Base-by-base conservation (phyloP, 2,329 filamentous ascomycete species). In the Nigrospora osmanthi region DNA sequence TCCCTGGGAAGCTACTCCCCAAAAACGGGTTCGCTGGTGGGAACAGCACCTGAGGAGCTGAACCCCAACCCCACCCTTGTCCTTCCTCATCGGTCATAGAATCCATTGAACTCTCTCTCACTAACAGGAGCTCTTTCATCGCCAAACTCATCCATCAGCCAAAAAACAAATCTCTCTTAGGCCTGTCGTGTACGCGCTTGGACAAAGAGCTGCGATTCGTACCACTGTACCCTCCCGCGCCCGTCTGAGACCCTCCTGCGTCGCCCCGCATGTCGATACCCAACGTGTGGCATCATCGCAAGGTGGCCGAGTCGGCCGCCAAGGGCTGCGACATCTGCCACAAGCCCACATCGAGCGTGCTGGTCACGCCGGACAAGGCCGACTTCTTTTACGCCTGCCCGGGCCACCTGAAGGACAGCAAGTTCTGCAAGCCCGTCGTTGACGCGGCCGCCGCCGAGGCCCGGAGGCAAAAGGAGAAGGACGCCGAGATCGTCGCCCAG, bases 301-400 rank as follows among this genome's bases (percentile, higher is more conserved):
- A 82, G 54, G 91, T 97, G 33, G 89, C 89, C 12, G 89, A 95
- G 30, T 78, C 81, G n/a, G 78, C 85, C 1, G 78, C 87, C 12
- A 95, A 87, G 66, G 75, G 87, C 41, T 98, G 93, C 66, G 85
- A 89, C 65, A 81, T 97, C 51, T 97, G 93, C 73, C 94, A 85
- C 72, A 95, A 93, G 66, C 85, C 87, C 10, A 89, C 84, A 47
- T 81, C 83, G 7, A 94, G 85, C 52, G 91, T 97, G 15, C 72
- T 98, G 44, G 87, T 95, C 54, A 94, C 89, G 10, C 80, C 87
- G 0, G 89, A 94, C 57, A 90, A 88, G 10, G 50, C 74, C 74
- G 89, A 95, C 61, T 94, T 89, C 67, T 97, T 98, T 70, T 96
- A 94, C 61, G 79, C 94, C 38, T 98, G 93, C 56, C 75, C 82